Percentiles rank a stretch among this genome's conserved stretches.
Conservation (phyloP, 2,329 filamentous ascomycete species). For the Exophiala spinifera region DNA sequence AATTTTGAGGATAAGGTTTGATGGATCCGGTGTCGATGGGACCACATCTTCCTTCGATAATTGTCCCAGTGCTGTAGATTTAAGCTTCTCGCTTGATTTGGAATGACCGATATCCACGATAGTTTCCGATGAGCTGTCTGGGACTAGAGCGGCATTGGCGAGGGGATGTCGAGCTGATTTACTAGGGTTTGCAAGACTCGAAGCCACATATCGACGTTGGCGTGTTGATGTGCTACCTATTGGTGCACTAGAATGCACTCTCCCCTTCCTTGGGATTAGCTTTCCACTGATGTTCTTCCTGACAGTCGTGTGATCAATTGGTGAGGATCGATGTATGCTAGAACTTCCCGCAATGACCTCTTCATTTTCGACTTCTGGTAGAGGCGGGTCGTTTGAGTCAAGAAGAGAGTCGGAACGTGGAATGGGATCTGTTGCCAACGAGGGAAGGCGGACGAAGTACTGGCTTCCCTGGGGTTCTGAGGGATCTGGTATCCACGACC, state of each 20-base stretch:
- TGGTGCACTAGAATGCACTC: neutral
- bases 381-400: constrained; percentile 2
- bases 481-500: constrained; percentile 17
- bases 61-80: neutral
- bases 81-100: neutral
- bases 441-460: neutral
- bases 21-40: neutral
- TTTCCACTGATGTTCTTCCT: neutral
- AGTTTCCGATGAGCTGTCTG: neutral
- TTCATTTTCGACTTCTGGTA: neutral
- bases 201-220: neutral
- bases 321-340: neutral
- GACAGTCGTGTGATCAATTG: neutral
- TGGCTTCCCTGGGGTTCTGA: neutral
- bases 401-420: neutral
- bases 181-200: neutral
- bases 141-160: constrained; percentile 3
- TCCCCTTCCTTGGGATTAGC: neutral
- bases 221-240: neutral
- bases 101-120: neutral
- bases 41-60: neutral
- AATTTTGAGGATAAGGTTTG: constrained; percentile 11
- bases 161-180: constrained; percentile 7
- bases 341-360: too few relatives aligned
- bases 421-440: neutral